Base-by-base conservation (phyloP, 108 stramenopile species). In the Asterionellopsis glacialis region DNA sequence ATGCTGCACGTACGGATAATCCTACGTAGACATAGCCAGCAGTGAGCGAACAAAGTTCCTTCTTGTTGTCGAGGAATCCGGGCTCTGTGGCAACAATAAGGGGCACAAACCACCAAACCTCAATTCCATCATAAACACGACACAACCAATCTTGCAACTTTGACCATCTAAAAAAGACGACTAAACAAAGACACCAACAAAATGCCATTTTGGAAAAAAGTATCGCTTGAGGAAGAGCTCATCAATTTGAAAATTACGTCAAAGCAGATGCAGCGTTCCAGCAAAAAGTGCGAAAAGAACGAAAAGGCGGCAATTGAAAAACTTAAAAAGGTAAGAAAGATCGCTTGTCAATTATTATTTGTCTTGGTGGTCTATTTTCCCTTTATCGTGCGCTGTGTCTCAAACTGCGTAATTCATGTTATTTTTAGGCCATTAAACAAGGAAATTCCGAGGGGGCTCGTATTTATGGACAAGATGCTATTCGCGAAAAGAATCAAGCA, bases 391-490 rank as follows among this genome's bases (percentile, higher is more conserved):
- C n/a, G n/a, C n/a, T n/a, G n/a, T n/a, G n/a, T n/a, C n/a, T n/a
- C n/a, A n/a, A n/a, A n/a, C n/a, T n/a, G n/a, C n/a, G n/a, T n/a
- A n/a, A n/a, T n/a, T n/a, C n/a, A n/a, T n/a, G n/a, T n/a, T 67
- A 19, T 18, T 22, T 40, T 26, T 57, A 89, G 85, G 88, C 92
- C 40, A 90, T 94, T 58, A 68, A 85, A 68, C 84, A 90, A 62
- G 94, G 95, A 23, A 95, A 97, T 59, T 74, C 79, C 33, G 98
- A 97, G 62, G 95, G 95, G 7, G 98, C 98, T 25, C 87, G 90
- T 19, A 96, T 98, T 63, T 97, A 96, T 65, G 98, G 91, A 11
- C 94, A 96, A 74, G 97, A 97, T 73, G 97, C 97, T 41, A 99
- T 98, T 67, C 94, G 97, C 51, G 98, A 97, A 70, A 97, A 98